phyloP scores from a whole-genome alignment of 164 flowering plant genomes.

The Aristolochia californica region DNA sequence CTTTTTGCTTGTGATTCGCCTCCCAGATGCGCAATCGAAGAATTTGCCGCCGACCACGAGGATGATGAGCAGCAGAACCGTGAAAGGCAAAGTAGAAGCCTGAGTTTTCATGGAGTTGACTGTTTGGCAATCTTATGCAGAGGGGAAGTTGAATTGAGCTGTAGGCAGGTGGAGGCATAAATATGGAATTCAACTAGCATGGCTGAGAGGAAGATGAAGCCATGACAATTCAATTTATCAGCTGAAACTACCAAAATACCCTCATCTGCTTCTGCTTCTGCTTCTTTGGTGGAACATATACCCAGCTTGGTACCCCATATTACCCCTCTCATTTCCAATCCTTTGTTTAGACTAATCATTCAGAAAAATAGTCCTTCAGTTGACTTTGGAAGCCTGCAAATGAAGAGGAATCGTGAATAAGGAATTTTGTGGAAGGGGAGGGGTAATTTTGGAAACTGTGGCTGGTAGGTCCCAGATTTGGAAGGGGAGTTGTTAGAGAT shows the following conservation, averaged over 20 bases:
- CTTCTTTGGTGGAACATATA: too few species aligned
- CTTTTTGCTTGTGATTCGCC: slow-evolving; percentile 1
- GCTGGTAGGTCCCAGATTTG: too few species aligned
- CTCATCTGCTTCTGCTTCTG: too few species aligned
- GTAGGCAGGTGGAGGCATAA: slow-evolving; percentile 16
- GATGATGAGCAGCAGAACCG: slow-evolving; percentile 15
- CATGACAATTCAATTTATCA: not conserved
- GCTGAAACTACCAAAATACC: not conserved
- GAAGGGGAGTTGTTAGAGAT: too few species aligned
- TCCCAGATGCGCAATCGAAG: slow-evolving; percentile 9
- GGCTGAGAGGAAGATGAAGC: not conserved
- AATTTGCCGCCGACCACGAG: slow-evolving; percentile 11
- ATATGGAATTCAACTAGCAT: slow-evolving; percentile 7
- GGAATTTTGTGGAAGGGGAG: too few species aligned
- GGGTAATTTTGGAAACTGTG: too few species aligned
- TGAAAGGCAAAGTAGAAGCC: slow-evolving; percentile 3
- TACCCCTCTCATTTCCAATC: too few species aligned
- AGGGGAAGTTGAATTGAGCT: slow-evolving; percentile 1
- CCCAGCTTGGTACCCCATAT: too few species aligned
- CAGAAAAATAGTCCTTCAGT: too few species aligned
- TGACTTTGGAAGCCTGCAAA: too few species aligned
- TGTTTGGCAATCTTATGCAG: slow-evolving; percentile 4
- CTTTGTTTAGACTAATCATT: too few species aligned
- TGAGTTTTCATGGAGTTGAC: slow-evolving; percentile 15
- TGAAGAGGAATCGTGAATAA: too few species aligned